Percentiles rank a stretch among this genome's conserved stretches.
Conservation (phyloP, 805 yeast genomes). For the Starmera pachycereana region DNA sequence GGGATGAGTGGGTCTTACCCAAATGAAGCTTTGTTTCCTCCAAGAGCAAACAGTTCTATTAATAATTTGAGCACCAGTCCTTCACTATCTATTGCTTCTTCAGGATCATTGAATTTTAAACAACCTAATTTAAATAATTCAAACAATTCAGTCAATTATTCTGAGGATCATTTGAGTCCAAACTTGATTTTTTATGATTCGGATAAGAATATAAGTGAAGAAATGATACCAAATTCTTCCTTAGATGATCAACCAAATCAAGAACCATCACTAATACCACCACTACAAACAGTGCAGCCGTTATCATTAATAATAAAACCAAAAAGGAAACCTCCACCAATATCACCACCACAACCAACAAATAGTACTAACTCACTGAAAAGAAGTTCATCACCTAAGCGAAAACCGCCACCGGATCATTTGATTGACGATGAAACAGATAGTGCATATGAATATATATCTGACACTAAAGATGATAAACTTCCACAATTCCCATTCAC, state of each 20-base stretch:
- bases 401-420: conserved; percentile 15
- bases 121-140: background rate
- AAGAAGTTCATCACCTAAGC: conserved; percentile 13
- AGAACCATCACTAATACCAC: background rate
- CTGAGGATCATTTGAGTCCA: too few species aligned
- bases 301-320: background rate
- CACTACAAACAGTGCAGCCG: background rate
- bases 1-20: background rate
- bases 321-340: background rate
- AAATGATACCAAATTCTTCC: too few species aligned
- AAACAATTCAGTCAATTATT: background rate
- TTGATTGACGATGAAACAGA: background rate
- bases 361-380: background rate
- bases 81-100: background rate
- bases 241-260: background rate
- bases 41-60: background rate
- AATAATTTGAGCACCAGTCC: background rate
- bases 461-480: conserved; percentile 7
- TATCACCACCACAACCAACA: background rate
- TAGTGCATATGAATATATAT: conserved; percentile 1
- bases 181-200: too few species aligned
- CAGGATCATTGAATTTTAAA: background rate
- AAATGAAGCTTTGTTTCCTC: background rate
- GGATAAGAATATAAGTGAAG: too few species aligned
- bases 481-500: conserved; percentile 15